Conservation (phyloP, 805 yeast genomes). For the Starmerella floricola region DNA sequence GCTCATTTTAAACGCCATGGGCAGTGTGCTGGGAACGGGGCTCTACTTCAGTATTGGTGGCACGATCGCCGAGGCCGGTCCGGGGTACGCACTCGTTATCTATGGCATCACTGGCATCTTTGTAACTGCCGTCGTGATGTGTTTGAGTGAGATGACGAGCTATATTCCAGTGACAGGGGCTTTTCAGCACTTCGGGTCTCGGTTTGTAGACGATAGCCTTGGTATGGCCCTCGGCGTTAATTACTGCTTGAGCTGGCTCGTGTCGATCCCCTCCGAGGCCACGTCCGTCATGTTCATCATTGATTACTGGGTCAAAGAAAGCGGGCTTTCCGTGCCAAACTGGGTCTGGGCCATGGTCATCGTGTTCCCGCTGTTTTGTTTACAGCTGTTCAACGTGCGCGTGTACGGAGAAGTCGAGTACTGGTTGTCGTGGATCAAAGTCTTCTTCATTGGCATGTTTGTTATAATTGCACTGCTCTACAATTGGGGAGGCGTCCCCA, state of each 20-base stretch:
- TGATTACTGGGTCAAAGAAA: slow-evolving; percentile 35
- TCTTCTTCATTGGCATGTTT: slow-evolving; percentile 52
- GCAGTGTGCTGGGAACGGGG: slow-evolving; percentile 71
- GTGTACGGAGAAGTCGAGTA: slow-evolving; percentile 50
- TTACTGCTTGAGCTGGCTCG: slow-evolving; percentile 38
- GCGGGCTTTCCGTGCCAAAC: slow-evolving; percentile 31
- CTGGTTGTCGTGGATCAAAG: slow-evolving; percentile 55
- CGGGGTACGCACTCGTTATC: slow-evolving; percentile 26
- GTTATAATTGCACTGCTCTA: slow-evolving; percentile 41
- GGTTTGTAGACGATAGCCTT: slow-evolving; percentile 50
- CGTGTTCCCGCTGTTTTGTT: slow-evolving; percentile 38
- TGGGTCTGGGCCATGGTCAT: slow-evolving; percentile 40
- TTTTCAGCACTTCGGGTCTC: slow-evolving; percentile 48
- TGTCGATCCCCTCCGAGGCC: slow-evolving; percentile 37
- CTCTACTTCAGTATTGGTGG: slow-evolving; percentile 38
- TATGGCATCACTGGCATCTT: slow-evolving; percentile 38
- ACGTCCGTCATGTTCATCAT: slow-evolving; percentile 35
- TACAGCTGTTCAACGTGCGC: slow-evolving; percentile 38
- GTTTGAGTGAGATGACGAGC: slow-evolving; percentile 44
- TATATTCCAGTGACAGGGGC: slow-evolving; percentile 50
- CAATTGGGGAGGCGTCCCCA: slow-evolving; percentile 43
- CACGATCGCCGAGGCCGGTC: slow-evolving; percentile 23
- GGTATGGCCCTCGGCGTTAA: slow-evolving; percentile 48
- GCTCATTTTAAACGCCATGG: slow-evolving; percentile 54
- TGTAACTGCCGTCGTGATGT: slow-evolving; percentile 50